These are phyloP conservation scores for Daldinia decipiens DNA, from an alignment of 495 filamentous ascomycete genomes.

Conservation along the genomic window DNA sequence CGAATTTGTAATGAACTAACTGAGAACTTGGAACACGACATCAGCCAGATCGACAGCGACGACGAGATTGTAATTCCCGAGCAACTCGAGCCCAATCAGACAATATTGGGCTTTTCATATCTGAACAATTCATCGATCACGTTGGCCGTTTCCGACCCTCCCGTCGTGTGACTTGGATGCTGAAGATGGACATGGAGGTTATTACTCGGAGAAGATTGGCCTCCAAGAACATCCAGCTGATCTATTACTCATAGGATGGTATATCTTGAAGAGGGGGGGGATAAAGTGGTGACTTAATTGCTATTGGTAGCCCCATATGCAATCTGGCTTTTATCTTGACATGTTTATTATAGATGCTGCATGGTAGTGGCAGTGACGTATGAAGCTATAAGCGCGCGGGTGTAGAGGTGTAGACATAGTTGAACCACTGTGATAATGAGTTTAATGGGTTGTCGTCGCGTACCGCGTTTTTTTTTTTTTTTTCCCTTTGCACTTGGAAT, in stretches of 20 bases:
- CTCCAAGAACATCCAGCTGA: conserved; percentile 29
- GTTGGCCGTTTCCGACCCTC: conserved; percentile 26
- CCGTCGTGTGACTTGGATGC: conserved; percentile 29
- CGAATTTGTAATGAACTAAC: conserved; percentile 3
- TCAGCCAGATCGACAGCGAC: conserved; percentile 10
- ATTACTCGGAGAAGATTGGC: conserved; percentile 19
- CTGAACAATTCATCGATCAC: conserved; percentile 33
- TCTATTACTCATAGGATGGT: conserved; percentile 19
- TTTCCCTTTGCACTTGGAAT: neutral
- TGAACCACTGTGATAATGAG: conserved; percentile 29
- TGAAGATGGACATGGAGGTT: conserved; percentile 7
- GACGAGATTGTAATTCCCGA: conserved; percentile 10
- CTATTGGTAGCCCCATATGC: conserved; percentile 43
- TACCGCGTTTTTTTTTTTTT: conserved; percentile 6
- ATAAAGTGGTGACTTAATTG: neutral
- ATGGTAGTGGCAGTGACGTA: conserved; percentile 28
- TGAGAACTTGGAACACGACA: conserved; percentile 18
- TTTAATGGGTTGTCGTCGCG: conserved; percentile 8
- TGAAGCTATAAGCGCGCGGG: conserved; percentile 16
- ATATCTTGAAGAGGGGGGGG: neutral
- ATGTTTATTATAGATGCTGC: conserved; percentile 21
- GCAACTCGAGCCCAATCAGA: conserved; percentile 22
- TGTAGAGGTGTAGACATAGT: conserved; percentile 34
- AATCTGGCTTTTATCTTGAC: conserved; percentile 17
- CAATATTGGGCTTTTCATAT: conserved; percentile 24